These are phyloP conservation scores for Gossypium ekmanianum DNA, from an alignment of 345 rosid species.

Conservation along the genomic window DNA sequence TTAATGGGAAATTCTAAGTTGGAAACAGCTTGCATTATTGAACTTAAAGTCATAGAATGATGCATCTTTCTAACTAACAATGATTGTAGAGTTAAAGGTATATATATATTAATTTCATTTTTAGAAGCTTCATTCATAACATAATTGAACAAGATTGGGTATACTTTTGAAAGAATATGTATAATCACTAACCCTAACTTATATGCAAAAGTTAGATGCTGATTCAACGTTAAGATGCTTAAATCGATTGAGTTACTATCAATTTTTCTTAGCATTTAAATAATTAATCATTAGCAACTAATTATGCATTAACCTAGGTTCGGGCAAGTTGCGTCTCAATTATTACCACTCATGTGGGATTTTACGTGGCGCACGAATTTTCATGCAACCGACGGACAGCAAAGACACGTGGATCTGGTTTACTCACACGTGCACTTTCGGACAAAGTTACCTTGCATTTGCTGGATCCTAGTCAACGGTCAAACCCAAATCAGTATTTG, in stretches of 20 bases:
- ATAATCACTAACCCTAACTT: background rate
- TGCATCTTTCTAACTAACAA: background rate
- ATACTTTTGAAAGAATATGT: background rate
- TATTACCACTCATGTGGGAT: conserved; percentile 42
- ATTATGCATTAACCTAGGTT: background rate
- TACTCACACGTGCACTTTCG: conserved; percentile 41
- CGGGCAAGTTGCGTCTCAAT: background rate
- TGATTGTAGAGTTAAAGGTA: background rate
- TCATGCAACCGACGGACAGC: conserved; percentile 45
- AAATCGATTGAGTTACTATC: no score
- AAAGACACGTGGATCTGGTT: conserved; percentile 50
- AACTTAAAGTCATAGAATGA: background rate
- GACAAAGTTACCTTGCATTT: conserved; percentile 40
- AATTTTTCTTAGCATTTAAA: background rate
- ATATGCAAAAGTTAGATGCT: background rate
- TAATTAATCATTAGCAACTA: no score
- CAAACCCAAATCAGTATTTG: conserved; percentile 14
- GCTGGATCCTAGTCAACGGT: conserved; percentile 43
- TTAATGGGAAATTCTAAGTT: background rate
- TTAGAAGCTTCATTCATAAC: background rate
- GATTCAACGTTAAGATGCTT: background rate
- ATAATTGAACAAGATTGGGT: background rate
- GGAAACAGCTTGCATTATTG: background rate
- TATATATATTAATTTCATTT: background rate
- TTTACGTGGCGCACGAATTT: conserved; percentile 47